Conservation (phyloP, 257 asterid species). For the Penstemon barbatus region DNA sequence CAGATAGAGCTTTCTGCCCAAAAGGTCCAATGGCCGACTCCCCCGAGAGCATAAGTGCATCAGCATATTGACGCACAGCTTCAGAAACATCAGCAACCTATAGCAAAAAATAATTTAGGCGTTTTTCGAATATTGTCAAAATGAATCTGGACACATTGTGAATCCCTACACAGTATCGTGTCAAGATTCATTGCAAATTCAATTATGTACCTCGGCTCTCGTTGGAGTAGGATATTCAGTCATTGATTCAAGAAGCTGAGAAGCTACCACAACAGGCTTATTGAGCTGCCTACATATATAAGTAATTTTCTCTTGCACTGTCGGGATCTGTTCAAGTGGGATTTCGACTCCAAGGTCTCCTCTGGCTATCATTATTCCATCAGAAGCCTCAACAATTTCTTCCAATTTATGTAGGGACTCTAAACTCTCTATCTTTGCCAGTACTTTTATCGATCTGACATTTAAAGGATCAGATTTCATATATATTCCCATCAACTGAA, state of each 20-base stretch:
- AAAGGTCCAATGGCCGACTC: slow-evolving; percentile 85
- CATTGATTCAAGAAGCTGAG: slow-evolving; percentile 91
- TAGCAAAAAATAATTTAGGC: neutral
- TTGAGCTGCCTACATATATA: slow-evolving; percentile 67
- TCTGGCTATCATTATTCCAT: slow-evolving; percentile 93
- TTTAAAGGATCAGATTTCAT: slow-evolving; percentile 18
- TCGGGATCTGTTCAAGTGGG: slow-evolving; percentile 81
- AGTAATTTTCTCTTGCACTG: slow-evolving; percentile 64
- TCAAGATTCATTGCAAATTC: too few relatives aligned
- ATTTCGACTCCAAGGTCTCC: slow-evolving; percentile 94
- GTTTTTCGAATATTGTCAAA: too few relatives aligned
- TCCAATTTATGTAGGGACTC: slow-evolving; percentile 67
- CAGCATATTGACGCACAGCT: slow-evolving; percentile 82
- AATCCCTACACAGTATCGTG: too few relatives aligned
- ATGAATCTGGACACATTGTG: too few relatives aligned
- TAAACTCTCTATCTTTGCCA: slow-evolving; percentile 81
- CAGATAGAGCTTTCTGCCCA: slow-evolving; percentile 71
- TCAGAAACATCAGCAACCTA: slow-evolving; percentile 94
- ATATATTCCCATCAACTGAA: neutral
- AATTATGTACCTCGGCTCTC: slow-evolving; percentile 68
- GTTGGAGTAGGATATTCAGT: slow-evolving; percentile 86
- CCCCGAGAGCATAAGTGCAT: slow-evolving; percentile 87
- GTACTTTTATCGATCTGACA: slow-evolving; percentile 59
- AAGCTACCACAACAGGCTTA: slow-evolving; percentile 84
- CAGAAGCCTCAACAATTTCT: slow-evolving; percentile 70